Percentiles rank a stretch among this genome's conserved stretches.
These are phyloP conservation scores for Oryza rufipogon DNA, from an alignment of 176 grass and related monocot species.

Conservation along the genomic window DNA sequence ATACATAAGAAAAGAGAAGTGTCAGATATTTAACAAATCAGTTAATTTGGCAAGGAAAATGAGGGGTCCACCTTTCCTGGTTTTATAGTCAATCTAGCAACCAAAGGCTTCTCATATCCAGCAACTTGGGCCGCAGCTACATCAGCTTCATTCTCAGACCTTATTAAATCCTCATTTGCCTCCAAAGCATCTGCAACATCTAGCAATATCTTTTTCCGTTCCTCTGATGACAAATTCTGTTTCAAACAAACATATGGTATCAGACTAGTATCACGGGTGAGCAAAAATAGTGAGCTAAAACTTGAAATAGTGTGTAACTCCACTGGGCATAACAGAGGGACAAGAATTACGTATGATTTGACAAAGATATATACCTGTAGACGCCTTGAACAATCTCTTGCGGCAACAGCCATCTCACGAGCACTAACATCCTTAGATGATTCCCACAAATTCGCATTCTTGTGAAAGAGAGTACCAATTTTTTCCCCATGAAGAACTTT, in stretches of 20 bases:
- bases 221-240: constrained; percentile 84
- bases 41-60: constrained; percentile 7
- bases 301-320: neutral
- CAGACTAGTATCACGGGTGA: neutral
- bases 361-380: constrained; percentile 60
- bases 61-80: constrained; percentile 63
- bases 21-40: neutral
- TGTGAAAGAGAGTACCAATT: constrained; percentile 94
- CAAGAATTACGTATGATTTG: constrained; percentile 2
- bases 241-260: constrained; percentile 11
- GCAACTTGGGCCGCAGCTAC: constrained; percentile 68
- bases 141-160: constrained; percentile 86
- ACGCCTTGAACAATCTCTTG: constrained; percentile 79
- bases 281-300: neutral
- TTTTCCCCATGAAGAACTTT: constrained; percentile 91
- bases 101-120: constrained; percentile 76
- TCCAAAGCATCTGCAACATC: constrained; percentile 89
- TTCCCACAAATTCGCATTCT: constrained; percentile 64
- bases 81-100: constrained; percentile 86
- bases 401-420: constrained; percentile 83
- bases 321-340: neutral
- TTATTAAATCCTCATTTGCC: constrained; percentile 70
- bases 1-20: constrained; percentile 9
- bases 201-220: constrained; percentile 80
- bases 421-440: constrained; percentile 55